Evolutionary conservation across 345 rosid species (phyloP), one percentile per base, ranked within the genome.

Genomic region (Brassica rapa): DNA sequence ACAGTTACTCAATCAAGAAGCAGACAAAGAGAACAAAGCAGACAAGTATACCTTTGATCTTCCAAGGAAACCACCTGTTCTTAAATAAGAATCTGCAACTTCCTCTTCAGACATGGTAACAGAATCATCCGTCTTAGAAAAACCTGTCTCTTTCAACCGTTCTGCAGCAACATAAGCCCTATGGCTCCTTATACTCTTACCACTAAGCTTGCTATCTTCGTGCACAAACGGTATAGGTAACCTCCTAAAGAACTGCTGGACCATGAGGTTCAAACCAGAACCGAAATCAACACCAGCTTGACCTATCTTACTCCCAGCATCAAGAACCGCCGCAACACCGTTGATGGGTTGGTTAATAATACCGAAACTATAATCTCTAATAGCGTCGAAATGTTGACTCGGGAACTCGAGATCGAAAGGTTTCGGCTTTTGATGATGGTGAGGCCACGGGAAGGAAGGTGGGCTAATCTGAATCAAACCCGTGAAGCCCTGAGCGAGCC

Each of bases 231-330:
- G 93, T 62, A 89, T 53, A 1, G 95, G 97, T 66, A 90, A 83
- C 35, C 86, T 81, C 79, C 93, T 88, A 39, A 88, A 92, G 41
- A 92, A 85, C 74, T 92, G 97, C 10, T 88, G 90, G 74, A 94
- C 85, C 84, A 91, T 82, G 10, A 93, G 90, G 61, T 89, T 89
- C 76, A 92, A 81, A 68, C 86, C 81, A 11, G 90, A 88, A 46
- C 97, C 97, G 14, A 94, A 86, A 76, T 92, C 95, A 15, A 87
- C 84, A 72, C 97, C 93, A 21, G 89, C 98, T 77, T 88, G 97
- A 51, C 98, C 97, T 68, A 94, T 91, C 82, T 84, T 81, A 72
- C 72, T 92, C 16, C 97, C 98, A 0, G 89, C 85, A 64, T 88
- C 90, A 1, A 94, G 82, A 81, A 94, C 85, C 1, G 94, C 88